A percentile compares a stretch with the other conserved stretches of the same genome.
Evolutionary conservation across 257 asterid genomes (phyloP).

Genomic region (Galeopsis tetrahit): DNA sequence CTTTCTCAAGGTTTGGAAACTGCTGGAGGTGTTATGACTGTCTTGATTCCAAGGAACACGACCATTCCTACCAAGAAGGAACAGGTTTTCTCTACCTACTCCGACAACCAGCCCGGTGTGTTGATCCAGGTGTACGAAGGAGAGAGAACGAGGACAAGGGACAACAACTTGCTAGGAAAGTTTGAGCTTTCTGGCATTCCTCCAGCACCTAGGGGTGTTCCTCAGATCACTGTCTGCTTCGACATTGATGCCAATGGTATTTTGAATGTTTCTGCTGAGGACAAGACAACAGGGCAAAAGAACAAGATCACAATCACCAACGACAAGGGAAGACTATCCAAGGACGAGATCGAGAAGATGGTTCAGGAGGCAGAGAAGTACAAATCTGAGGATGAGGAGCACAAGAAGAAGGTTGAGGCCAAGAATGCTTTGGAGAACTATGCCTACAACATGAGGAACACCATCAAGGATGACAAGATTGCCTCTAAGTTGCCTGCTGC

Average conservation of each 20-base stretch:
- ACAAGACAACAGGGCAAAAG: conserved; percentile 89
- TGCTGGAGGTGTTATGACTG: conserved; percentile 89
- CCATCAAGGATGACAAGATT: conserved; percentile 77
- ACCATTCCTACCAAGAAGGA: conserved; percentile 86
- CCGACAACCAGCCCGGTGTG: conserved; percentile 86
- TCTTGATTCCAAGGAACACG: conserved; percentile 74
- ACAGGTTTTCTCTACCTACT: conserved; percentile 81
- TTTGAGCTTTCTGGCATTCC: conserved; percentile 88
- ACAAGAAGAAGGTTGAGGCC: conserved; percentile 84
- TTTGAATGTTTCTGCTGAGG: conserved; percentile 81
- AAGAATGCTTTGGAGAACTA: conserved; percentile 82
- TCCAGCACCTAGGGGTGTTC: conserved; percentile 85
- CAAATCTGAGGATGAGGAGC: conserved; percentile 89
- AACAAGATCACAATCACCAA: conserved; percentile 88
- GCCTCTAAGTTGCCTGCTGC: conserved; percentile 60
- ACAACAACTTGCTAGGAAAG: conserved; percentile 75
- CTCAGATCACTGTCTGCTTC: conserved; percentile 83
- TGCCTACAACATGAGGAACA: conserved; percentile 90
- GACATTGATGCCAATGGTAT: conserved; percentile 88
- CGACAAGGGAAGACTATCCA: conserved; percentile 80
- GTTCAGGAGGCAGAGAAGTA: conserved; percentile 87
- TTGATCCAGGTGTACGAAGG: conserved; percentile 87
- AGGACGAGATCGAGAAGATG: conserved; percentile 89
- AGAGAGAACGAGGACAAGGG: conserved; percentile 74
- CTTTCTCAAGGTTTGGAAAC: conserved; percentile 80